Percentiles rank a stretch among this genome's conserved stretches.
phyloP scores from a whole-genome alignment of 139 green algal genomes.

The Nannochloris sp. region DNA sequence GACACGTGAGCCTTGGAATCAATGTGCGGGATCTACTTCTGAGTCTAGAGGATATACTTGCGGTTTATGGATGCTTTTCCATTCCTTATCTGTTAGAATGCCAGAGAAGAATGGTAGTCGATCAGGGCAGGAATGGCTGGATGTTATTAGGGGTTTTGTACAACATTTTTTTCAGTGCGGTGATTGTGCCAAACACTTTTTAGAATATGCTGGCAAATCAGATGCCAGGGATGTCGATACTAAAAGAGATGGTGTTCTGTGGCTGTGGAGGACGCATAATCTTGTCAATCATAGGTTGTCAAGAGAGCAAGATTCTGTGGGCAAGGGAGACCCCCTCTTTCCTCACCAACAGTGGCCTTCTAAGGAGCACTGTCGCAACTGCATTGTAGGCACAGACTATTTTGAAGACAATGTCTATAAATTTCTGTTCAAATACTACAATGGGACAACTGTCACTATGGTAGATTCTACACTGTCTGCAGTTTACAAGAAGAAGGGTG shows the following conservation, averaged over 20 bases:
- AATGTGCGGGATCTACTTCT: slow-evolving; percentile 37
- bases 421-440: slow-evolving; percentile 34
- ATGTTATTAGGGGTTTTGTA: slow-evolving; percentile 36
- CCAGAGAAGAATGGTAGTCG: slow-evolving; percentile 11
- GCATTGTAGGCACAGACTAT: neutral
- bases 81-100: slow-evolving; percentile 38
- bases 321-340: slow-evolving; percentile 46
- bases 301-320: neutral
- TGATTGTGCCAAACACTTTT: slow-evolving; percentile 47
- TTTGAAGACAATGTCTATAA: slow-evolving; percentile 34
- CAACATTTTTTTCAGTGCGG: slow-evolving; percentile 45
- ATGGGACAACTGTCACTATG: neutral
- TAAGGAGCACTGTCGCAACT: slow-evolving; percentile 26
- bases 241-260: slow-evolving; percentile 46
- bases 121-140: slow-evolving; percentile 29
- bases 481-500: too few species aligned
- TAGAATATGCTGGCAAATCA: slow-evolving; percentile 18
- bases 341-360: slow-evolving; percentile 59
- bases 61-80: slow-evolving; percentile 64
- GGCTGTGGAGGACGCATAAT: slow-evolving; percentile 75
- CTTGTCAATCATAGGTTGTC: slow-evolving; percentile 21
- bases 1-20: slow-evolving; percentile 27
- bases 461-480: too few species aligned
- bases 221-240: slow-evolving; percentile 31
- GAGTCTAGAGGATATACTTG: slow-evolving; percentile 61